Conservation (phyloP, 176 grass and related monocot genomes). For the Dactylis glomerata region DNA sequence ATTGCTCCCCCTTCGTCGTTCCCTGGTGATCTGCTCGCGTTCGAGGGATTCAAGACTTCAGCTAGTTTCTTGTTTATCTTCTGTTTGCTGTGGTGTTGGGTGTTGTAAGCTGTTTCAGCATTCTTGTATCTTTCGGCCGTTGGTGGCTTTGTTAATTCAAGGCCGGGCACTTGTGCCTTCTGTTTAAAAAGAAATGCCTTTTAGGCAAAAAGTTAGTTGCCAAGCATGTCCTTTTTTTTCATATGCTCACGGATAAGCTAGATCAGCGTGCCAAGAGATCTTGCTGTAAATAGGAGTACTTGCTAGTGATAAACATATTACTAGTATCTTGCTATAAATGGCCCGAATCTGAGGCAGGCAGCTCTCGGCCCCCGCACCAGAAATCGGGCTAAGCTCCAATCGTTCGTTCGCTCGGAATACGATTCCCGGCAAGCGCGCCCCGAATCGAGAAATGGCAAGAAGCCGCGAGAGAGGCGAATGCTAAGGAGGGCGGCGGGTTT, state of each 20-base stretch:
- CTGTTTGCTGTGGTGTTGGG: no score
- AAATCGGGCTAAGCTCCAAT: background rate
- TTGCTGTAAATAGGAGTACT: background rate
- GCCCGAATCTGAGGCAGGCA: conserved; percentile 13
- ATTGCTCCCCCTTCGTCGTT: no score
- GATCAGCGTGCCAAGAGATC: background rate
- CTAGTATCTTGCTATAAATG: no score
- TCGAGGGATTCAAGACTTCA: no score
- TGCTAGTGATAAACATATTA: conserved; percentile 5
- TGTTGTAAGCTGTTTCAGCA: no score
- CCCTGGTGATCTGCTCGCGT: no score
- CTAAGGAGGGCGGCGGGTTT: background rate
- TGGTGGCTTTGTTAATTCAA: no score
- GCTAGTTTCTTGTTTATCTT: no score
- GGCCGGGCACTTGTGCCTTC: no score
- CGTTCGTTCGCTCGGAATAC: background rate
- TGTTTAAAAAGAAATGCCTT: background rate
- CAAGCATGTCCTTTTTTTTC: background rate
- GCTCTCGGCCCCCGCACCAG: background rate
- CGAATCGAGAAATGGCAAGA: background rate
- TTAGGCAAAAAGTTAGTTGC: background rate
- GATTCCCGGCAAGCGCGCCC: background rate
- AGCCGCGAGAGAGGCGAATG: background rate
- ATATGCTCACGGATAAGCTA: conserved; percentile 2
- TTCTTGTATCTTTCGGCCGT: no score